A percentile compares a stretch with the other conserved stretches of the same genome.
Evolutionary conservation across 331 rosid species (phyloP).

Genomic region (Dryas integrifolia): DNA sequence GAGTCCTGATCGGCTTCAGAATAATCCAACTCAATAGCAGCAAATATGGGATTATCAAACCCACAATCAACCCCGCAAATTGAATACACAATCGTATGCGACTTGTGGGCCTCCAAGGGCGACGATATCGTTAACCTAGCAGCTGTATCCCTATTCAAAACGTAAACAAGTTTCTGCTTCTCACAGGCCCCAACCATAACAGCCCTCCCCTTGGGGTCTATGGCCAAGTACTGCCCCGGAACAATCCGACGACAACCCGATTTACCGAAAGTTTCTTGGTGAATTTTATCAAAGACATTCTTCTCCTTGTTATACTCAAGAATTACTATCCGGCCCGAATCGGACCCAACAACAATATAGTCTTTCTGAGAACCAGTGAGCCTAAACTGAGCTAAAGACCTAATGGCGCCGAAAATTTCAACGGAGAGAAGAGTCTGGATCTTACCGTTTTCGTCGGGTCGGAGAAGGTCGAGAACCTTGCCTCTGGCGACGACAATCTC

Average conservation of each 20-base stretch:
- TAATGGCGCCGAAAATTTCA: constrained; percentile 82
- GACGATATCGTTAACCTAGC: constrained; percentile 94
- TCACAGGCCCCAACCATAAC: constrained; percentile 96
- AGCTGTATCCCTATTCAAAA: constrained; percentile 81
- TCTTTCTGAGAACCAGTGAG: constrained; percentile 86
- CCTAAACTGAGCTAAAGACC: constrained; percentile 81
- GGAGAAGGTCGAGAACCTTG: constrained; percentile 88
- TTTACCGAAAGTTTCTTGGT: constrained; percentile 93
- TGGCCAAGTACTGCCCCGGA: constrained; percentile 83
- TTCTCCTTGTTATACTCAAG: constrained; percentile 83
- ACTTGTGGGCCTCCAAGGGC: constrained; percentile 87
- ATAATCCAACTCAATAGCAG: constrained; percentile 89
- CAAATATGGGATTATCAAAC: constrained; percentile 90
- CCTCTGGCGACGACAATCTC: constrained; percentile 94
- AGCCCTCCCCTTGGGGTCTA: constrained; percentile 94
- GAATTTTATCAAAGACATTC: constrained; percentile 79
- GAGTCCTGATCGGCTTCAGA: constrained; percentile 86
- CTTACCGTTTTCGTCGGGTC: constrained; percentile 89
- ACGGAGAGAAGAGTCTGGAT: constrained; percentile 90
- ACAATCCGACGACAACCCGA: constrained; percentile 90
- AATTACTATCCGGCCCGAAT: constrained; percentile 87
- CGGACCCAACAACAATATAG: constrained; percentile 82
- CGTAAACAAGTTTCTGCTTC: constrained; percentile 91
- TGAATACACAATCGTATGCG: constrained; percentile 79
- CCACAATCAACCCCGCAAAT: constrained; percentile 95